Evolutionary conservation across 2,329 filamentous ascomycete species (phyloP).

Genomic region (Paraphoma sp.): DNA sequence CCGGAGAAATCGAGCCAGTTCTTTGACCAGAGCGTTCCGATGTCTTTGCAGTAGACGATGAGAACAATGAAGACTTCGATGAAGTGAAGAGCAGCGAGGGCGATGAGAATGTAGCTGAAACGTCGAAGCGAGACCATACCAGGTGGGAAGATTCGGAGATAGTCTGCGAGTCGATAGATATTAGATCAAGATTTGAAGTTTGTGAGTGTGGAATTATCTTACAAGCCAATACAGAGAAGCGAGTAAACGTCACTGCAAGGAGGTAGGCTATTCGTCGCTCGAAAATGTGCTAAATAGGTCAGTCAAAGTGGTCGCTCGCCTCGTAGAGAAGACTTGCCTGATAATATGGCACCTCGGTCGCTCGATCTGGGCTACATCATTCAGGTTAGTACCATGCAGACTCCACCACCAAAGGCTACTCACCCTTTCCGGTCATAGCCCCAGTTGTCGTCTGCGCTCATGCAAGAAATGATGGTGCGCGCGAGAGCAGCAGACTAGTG

Average conservation of each 20-base stretch:
- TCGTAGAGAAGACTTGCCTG: slow-evolving; percentile 8
- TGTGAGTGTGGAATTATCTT: background rate
- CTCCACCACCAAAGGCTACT: background rate
- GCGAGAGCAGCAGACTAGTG: slow-evolving; percentile 24
- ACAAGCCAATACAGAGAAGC: slow-evolving; percentile 38
- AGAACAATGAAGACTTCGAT: slow-evolving; percentile 30
- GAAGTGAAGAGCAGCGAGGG: slow-evolving; percentile 24
- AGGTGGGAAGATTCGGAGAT: slow-evolving; percentile 45
- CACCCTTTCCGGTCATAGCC: slow-evolving; percentile 34
- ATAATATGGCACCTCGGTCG: slow-evolving; percentile 29
- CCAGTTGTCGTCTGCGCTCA: slow-evolving; percentile 32
- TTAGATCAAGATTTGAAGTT: background rate
- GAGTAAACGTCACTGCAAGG: slow-evolving; percentile 39
- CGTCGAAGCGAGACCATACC: slow-evolving; percentile 20
- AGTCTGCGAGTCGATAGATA: slow-evolving; percentile 24
- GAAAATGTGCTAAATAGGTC: slow-evolving; percentile 28
- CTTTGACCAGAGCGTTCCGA: slow-evolving; percentile 30
- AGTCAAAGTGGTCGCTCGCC: background rate
- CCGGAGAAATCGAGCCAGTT: slow-evolving; percentile 28
- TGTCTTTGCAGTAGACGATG: slow-evolving; percentile 27
- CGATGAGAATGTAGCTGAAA: slow-evolving; percentile 24
- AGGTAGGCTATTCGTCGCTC: slow-evolving; percentile 45
- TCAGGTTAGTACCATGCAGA: background rate
- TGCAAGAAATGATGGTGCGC: slow-evolving; percentile 33
- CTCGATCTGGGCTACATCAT: slow-evolving; percentile 21